Evolutionary conservation across 306 rosid genomes (phyloP), one percentile per base, ranked within the genome.

Genomic region (Gleditsia sinensis): DNA sequence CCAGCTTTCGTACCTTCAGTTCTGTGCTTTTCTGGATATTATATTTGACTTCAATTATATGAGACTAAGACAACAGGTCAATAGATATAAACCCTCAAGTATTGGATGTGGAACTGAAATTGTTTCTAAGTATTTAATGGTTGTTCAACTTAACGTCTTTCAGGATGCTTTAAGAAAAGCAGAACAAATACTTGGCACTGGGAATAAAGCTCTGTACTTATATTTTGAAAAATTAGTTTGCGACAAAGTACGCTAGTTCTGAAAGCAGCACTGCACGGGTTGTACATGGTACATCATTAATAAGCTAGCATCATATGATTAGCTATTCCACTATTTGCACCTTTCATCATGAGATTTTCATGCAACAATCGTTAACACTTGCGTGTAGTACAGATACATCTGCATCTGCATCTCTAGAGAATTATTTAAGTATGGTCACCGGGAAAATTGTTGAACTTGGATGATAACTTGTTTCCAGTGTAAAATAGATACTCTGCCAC

Each of bases 121-220:
- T 72, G 13, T 50, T 70, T 54, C 61, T 30, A 67, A 55, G 57
- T 14, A 23, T 17, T 21, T 80, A 49, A 67, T 82, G 55, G 65
- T 42, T 63, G 74, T 48, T 82, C 30, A 28, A 20, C 37, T 49
- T 32, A 21, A 82, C 51, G 28, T 54, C 72, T 87, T 75, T 50
- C 72, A 93, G 98, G 98, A 87, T 80, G 91, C 98, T 59, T 76
- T 93, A 65, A 82, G 92, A 82, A 93, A 91, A 86, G 97, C 98
- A 50, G 98, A 90, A 75, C 96, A 91, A 59, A 91, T 93, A 88
- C 91, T 93, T 56, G 98, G 98, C 74, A 82, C 85, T 24, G 98
- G 89, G 72, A 93, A 93, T 87, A 91, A 89, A 83, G 97, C 91
- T 75, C 93, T 93, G 45, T 93, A 83, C 76, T 68, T 87, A 58